Conservation (phyloP, 768 basidiomycete genomes). For the Boletus sp. region DNA sequence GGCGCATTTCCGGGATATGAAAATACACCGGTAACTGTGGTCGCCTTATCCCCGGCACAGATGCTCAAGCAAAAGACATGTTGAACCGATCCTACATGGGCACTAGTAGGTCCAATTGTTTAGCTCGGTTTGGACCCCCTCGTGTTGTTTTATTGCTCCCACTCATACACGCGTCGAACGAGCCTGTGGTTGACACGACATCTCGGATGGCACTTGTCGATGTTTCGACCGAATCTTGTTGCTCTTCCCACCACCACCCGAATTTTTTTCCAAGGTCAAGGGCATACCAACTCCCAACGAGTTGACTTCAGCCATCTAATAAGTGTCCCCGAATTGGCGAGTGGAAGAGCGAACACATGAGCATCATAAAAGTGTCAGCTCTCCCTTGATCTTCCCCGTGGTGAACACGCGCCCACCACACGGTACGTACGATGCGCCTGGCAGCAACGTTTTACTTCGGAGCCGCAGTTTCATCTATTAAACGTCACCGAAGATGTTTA, state of each 20-base stretch:
- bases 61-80: background rate
- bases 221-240: background rate
- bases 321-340: background rate
- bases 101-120: background rate
- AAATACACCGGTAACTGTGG: background rate
- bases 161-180: background rate
- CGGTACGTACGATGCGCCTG: slow-evolving; percentile 9
- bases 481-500: background rate
- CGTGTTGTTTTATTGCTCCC: background rate
- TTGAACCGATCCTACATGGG: background rate
- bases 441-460: slow-evolving; percentile 18
- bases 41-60: background rate
- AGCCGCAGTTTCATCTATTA: slow-evolving; percentile 13
- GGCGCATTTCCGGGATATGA: slow-evolving; percentile 17
- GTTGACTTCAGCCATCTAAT: background rate
- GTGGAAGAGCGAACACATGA: background rate
- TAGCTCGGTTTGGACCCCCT: background rate
- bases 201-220: background rate
- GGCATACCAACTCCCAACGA: background rate
- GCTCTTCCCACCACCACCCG: background rate
- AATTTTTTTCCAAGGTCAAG: background rate
- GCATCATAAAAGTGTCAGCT: background rate
- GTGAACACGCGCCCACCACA: slow-evolving; percentile 13
- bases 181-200: background rate
- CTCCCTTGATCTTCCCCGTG: slow-evolving; percentile 16